Conservation (phyloP, 1,284 basidiomycete genomes). For the Ganoderma sinense region DNA sequence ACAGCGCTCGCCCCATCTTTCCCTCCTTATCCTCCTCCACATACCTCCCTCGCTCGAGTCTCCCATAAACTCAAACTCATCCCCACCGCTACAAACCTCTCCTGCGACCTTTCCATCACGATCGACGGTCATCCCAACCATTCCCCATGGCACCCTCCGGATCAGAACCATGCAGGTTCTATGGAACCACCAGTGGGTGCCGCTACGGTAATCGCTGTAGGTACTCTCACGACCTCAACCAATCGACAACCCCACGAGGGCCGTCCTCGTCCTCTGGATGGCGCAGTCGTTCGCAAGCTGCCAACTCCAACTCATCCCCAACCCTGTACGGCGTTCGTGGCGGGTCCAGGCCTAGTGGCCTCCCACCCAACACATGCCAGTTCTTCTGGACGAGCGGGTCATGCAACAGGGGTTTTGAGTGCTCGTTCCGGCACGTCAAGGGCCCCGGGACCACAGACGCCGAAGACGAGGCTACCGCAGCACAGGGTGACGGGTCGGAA, state of each 20-base stretch:
- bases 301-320: conserved; percentile 1
- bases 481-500: conserved; percentile 3
- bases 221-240: conserved; percentile 30
- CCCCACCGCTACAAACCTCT: background rate
- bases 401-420: conserved; percentile 58
- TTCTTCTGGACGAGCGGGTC: conserved; percentile 60
- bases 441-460: conserved; percentile 13
- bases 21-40: background rate
- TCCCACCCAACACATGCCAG: conserved; percentile 53
- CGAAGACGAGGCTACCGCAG: background rate
- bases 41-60: background rate
- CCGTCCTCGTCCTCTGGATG: conserved; percentile 8
- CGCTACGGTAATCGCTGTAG: conserved; percentile 26
- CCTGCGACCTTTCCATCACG: background rate
- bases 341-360: background rate
- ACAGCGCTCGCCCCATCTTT: background rate
- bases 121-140: background rate
- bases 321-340: background rate
- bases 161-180: conserved; percentile 13
- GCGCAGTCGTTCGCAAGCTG: conserved; percentile 18
- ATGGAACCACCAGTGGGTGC: conserved; percentile 15
- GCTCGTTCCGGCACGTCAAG: conserved; percentile 52
- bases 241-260: conserved; percentile 6
- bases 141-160: conserved; percentile 16
- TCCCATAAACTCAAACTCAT: background rate